These are phyloP conservation scores for Gnomoniopsis smithogilvyi DNA, from an alignment of 2,329 filamentous ascomycete genomes.

Conservation along the genomic window DNA sequence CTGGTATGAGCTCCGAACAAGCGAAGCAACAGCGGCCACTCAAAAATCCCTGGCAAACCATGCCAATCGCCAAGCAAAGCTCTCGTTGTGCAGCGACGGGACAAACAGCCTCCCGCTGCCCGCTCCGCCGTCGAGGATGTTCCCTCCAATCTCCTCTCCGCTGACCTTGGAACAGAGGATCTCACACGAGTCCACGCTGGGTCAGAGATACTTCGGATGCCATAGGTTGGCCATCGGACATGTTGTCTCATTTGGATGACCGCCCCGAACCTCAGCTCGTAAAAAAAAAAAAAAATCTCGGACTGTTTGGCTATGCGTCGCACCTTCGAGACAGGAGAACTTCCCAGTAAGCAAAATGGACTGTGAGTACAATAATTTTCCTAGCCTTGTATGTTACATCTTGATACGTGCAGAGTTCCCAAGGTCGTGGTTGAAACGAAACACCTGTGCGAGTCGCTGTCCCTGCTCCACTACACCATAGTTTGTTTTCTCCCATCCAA, in stretches of 20 bases:
- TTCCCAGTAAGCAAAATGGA: not conserved
- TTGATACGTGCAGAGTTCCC: conserved; percentile 7
- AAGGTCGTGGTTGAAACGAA: conserved; percentile 10
- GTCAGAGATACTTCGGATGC: no score
- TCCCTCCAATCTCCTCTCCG: not conserved
- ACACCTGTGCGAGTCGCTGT: conserved; percentile 1
- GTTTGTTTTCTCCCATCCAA: not conserved
- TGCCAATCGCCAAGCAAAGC: no score
- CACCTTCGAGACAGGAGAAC: not conserved
- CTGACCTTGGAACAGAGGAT: not conserved
- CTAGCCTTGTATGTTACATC: conserved; percentile 2
- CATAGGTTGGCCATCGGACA: not conserved
- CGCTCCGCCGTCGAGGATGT: conserved; percentile 3
- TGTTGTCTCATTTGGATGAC: not conserved
- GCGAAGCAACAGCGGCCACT: no score
- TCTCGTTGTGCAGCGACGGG: not conserved
- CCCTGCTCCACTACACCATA: not conserved
- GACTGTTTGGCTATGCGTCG: no score
- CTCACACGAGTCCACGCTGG: no score
- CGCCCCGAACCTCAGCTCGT: not conserved
- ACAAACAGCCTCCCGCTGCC: not conserved
- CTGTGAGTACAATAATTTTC: not conserved
- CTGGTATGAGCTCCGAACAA: no score
- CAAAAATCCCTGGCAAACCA: no score
- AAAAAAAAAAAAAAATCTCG: not conserved